phyloP scores from a whole-genome alignment of 2,329 filamentous ascomycete species.

The Pseudogymnoascus sp. region DNA sequence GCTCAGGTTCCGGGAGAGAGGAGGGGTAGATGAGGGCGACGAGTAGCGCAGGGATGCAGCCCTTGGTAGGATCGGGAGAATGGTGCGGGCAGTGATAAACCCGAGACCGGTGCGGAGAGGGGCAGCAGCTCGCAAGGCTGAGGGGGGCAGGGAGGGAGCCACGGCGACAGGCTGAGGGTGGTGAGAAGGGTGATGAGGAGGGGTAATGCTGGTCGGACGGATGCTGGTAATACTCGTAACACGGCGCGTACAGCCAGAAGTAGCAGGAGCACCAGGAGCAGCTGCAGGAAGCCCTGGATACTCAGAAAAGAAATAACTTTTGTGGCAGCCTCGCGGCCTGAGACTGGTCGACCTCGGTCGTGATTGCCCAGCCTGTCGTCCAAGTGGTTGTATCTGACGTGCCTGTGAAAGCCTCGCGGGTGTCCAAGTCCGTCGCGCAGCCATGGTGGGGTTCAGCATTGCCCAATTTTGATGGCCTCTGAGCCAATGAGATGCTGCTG shows the following conservation, averaged over 20 bases:
- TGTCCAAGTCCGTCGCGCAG: constrained; percentile 9
- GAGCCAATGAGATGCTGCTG: constrained; percentile 6
- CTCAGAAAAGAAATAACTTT: constrained; percentile 3
- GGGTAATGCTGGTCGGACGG: background rate
- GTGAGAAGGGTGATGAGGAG: background rate
- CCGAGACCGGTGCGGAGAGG: constrained; percentile 7
- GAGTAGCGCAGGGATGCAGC: constrained; percentile 8
- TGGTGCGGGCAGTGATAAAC: constrained; percentile 3
- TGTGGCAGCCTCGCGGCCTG: constrained; percentile 8
- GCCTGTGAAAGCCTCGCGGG: constrained; percentile 6
- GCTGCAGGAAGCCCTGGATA: constrained; percentile 5
- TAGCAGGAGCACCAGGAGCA: background rate
- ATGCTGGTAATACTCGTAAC: background rate
- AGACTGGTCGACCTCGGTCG: constrained; percentile 5
- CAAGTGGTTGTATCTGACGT: background rate
- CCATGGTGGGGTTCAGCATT: constrained; percentile 9
- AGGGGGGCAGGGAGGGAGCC: background rate
- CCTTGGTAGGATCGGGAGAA: background rate
- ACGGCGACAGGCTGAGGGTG: background rate
- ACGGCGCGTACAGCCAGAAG: background rate
- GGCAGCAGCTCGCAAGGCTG: constrained; percentile 9
- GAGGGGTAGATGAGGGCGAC: constrained; percentile 2
- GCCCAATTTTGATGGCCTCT: background rate
- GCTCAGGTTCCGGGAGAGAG: background rate
- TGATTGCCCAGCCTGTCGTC: background rate